Evolutionary conservation across 2,329 filamentous ascomycete genomes (phyloP), one percentile per base, ranked within the genome.

Genomic region (Fusarium nematophilum): DNA sequence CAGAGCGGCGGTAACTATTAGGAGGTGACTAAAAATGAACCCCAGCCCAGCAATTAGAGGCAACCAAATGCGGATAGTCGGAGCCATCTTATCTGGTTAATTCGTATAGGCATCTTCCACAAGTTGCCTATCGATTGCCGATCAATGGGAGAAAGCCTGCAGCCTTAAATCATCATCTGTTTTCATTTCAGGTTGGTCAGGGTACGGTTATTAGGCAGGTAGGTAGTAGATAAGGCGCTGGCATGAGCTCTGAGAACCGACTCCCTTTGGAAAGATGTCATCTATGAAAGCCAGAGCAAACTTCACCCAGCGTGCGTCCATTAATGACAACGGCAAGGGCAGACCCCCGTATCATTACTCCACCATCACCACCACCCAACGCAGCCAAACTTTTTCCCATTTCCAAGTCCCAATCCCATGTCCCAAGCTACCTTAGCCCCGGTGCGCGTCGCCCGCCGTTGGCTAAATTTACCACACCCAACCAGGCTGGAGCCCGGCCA

Each of bases 381-480:
- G 36, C 48, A 53, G 7, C 47, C 51, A 47, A 33, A 36, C 17
- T 49, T 39, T 45, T 43, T 31, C 37, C 44, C 44, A 40, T 17
- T 52, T 39, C 43, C 54, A 37, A 39, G 34, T 37, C 37, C 40
- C 43, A 43, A 49, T 50, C 34, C 39, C 40, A 50, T 43, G 39
- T 38, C 45, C 36, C 42, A 44, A 40, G 51, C 29, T 27, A n/a
- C 39, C 38, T 40, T 34, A 37, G 26, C 54, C 55, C 54, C 57
- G 44, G 46, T 46, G 40, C 51, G 46, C 43, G 47, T 39, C 44
- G 59, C 48, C 42, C 47, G 45, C 49, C 38, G 17, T 53, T 53
- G 57, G 57, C 57, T 59, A 58, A 52, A 54, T 59, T 51, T 46
- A 46, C 47, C 47, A 50, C 59, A 45, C 40, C 11, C 42, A 48